These are phyloP conservation scores for Helenozyma baotianmanensis DNA, from an alignment of 805 yeast genomes.

Conservation along the genomic window DNA sequence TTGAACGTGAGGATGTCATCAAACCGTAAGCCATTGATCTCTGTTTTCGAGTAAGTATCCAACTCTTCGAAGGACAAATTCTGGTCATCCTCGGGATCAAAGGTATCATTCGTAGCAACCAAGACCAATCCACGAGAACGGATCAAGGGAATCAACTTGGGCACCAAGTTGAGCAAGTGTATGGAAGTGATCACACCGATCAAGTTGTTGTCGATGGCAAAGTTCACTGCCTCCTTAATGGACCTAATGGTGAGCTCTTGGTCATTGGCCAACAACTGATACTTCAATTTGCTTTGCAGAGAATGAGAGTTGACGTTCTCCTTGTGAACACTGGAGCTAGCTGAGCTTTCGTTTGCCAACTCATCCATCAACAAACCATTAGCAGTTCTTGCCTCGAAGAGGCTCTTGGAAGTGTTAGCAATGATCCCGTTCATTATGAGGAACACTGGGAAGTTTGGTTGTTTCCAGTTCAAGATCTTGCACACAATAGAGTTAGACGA, in stretches of 20 bases:
- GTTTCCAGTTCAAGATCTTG: constrained; percentile 94
- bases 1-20: constrained; percentile 63
- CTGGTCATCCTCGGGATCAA: constrained; percentile 20
- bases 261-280: constrained; percentile 23
- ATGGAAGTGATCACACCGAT: constrained; percentile 79
- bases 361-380: constrained; percentile 36
- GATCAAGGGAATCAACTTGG: constrained; percentile 68
- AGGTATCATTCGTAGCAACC: constrained; percentile 57
- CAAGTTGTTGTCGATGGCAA: constrained; percentile 77
- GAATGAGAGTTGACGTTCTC: neutral
- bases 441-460: constrained; percentile 94
- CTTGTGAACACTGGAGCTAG: no score
- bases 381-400: constrained; percentile 37
- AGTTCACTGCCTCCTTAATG: constrained; percentile 74
- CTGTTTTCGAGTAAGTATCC: constrained; percentile 37
- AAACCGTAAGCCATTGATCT: constrained; percentile 64
- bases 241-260: constrained; percentile 53
- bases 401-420: constrained; percentile 20
- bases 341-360: no score
- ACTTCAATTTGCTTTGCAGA: constrained; percentile 10
- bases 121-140: constrained; percentile 77
- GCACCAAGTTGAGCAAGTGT: constrained; percentile 65
- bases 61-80: constrained; percentile 25
- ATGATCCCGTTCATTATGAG: constrained; percentile 71
- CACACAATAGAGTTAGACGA: constrained; percentile 88